Evolutionary conservation across 495 filamentous ascomycete genomes (phyloP).

Genomic region (Cenococcum geophilum): DNA sequence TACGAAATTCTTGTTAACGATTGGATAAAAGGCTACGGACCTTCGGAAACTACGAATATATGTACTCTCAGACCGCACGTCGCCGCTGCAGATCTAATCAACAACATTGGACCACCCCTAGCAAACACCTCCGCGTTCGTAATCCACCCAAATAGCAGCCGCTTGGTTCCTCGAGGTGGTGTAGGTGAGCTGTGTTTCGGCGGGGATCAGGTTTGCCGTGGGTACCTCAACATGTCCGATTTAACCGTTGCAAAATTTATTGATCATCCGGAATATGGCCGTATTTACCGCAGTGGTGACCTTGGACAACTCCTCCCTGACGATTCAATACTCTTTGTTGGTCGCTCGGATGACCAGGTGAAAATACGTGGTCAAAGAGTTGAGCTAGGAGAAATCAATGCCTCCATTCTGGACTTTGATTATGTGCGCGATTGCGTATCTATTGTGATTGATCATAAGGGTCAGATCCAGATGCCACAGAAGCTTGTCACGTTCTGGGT

Average conservation of each 20-base stretch:
- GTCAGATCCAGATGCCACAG: conserved; percentile 28
- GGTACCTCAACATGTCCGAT: conserved; percentile 57
- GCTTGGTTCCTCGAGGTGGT: conserved; percentile 56
- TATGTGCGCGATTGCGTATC: conserved; percentile 50
- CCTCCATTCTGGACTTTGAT: conserved; percentile 42
- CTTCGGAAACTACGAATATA: conserved; percentile 68
- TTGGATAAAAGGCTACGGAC: conserved; percentile 52
- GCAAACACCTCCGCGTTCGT: conserved; percentile 68
- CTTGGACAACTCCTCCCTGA: conserved; percentile 64
- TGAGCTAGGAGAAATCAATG: conserved; percentile 71
- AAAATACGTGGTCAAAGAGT: conserved; percentile 76
- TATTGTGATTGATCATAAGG: conserved; percentile 42
- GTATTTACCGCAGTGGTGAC: conserved; percentile 66
- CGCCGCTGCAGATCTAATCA: conserved; percentile 41
- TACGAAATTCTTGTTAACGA: neutral
- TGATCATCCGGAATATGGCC: conserved; percentile 57
- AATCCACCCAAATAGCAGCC: conserved; percentile 34
- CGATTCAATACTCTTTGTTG: conserved; percentile 63
- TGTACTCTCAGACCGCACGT: conserved; percentile 56
- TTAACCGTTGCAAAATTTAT: conserved; percentile 57
- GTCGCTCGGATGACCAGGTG: conserved; percentile 71
- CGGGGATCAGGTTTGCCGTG: conserved; percentile 68
- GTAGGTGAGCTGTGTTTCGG: conserved; percentile 78
- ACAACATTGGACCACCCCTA: conserved; percentile 60
- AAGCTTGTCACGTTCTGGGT: conserved; percentile 57